Evolutionary conservation across 495 filamentous ascomycete genomes (phyloP).

Genomic region (Chaetomium tenue): DNA sequence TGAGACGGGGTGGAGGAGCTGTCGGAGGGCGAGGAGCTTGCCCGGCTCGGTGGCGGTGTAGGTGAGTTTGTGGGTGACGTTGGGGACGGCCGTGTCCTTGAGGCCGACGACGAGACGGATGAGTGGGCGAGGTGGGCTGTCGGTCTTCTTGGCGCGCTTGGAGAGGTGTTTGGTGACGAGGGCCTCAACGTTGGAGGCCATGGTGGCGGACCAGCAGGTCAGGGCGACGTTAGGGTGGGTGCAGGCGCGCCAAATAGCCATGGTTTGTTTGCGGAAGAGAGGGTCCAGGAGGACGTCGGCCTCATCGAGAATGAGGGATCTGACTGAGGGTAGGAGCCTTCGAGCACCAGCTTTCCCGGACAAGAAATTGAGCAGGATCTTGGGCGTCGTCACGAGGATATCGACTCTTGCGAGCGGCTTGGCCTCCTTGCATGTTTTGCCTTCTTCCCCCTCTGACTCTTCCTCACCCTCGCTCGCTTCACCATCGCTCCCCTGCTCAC

Average conservation of each 20-base stretch:
- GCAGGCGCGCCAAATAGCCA: constrained; percentile 80
- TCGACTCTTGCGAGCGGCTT: constrained; percentile 64
- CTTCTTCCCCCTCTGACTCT: constrained; percentile 35
- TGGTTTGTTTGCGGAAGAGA: constrained; percentile 84
- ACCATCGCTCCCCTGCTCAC: constrained; percentile 27
- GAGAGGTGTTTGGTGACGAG: constrained; percentile 55
- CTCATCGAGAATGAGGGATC: constrained; percentile 81
- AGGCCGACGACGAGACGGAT: constrained; percentile 87
- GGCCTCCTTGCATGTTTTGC: constrained; percentile 21
- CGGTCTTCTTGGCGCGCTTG: constrained; percentile 55
- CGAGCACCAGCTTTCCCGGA: constrained; percentile 48
- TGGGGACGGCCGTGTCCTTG: constrained; percentile 92
- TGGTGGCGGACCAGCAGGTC: constrained; percentile 92
- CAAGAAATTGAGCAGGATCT: constrained; percentile 72
- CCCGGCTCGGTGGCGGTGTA: constrained; percentile 92
- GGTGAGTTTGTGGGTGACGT: constrained; percentile 80
- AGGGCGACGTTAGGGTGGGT: constrained; percentile 63
- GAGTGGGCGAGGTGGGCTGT: constrained; percentile 49
- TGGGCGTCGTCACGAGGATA: constrained; percentile 85
- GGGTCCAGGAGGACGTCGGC: constrained; percentile 92
- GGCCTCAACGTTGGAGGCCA: constrained; percentile 87
- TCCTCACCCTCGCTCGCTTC: constrained; percentile 26
- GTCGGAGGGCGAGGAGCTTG: constrained; percentile 87
- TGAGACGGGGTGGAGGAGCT: constrained; percentile 80
- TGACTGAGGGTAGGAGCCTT: constrained; percentile 59